Evolutionary conservation across 2,329 filamentous ascomycete species (phyloP), one percentile per base, ranked within the genome.

Genomic region (Aureobasidium sp.): DNA sequence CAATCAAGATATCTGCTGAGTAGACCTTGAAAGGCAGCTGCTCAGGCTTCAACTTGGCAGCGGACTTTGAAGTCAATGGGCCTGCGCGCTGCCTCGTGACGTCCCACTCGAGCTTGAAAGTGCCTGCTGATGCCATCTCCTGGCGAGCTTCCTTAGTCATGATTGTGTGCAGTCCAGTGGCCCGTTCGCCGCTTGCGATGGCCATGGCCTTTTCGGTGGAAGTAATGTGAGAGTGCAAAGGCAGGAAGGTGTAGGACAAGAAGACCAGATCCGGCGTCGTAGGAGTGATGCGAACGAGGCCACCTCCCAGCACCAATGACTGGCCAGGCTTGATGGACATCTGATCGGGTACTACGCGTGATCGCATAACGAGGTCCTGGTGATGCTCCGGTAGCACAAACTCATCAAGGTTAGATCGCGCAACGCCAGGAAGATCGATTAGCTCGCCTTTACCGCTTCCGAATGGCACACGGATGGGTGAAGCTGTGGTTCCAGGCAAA

Each of bases 401-500:
- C 0, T 84, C 75, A 52, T 90, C 87, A 7, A 97, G 78, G 17
- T 86, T 83, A 29, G 85, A 87, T 50, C 94, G 86, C 9, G 87
- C 83, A 37, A 99, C 78, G 0, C 94, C 94, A 0, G 94, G 94
- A 15, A 99, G 81, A 72, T 99, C 94, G 69, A 99, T 90, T 37
- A 99, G 81, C 73, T 99, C 95, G 62, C 94, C 94, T 69, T 85
- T 88, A 27, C 89, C 88, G 64, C 85, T 85, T 50, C 92, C 92
- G 71, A 94, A 99, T 0, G 92, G 91, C 20, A 97, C 85, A 32
- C 94, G 87, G 67, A 99, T 97, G 0, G 94, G 94, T 0, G 92
- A 96, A 1, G 92, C 94, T 0, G 94, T 99, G 0, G 94, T 99
- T 10, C 95, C 94, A 0, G 94, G 90, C 2, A 97, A 81, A 5